These are phyloP conservation scores for Blastobotrys persicus DNA, from an alignment of 1,139 yeast species.

Conservation along the genomic window DNA sequence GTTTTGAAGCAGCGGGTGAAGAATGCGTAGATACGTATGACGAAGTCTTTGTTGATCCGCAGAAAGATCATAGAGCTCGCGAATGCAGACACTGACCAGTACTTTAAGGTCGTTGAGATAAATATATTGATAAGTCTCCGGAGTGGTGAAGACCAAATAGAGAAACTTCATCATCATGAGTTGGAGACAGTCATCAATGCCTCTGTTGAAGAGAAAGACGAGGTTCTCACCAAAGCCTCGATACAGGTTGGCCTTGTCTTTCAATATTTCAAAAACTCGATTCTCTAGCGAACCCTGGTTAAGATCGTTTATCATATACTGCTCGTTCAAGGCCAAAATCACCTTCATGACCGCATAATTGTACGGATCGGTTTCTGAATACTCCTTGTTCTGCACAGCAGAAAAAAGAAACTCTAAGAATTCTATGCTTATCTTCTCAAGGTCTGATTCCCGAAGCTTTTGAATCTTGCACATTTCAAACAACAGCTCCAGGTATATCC, in stretches of 20 bases:
- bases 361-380: slow-evolving; percentile 56
- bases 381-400: slow-evolving; percentile 49
- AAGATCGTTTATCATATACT: slow-evolving; percentile 65
- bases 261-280: slow-evolving; percentile 33
- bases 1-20: slow-evolving; percentile 66
- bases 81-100: slow-evolving; percentile 75
- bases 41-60: slow-evolving; percentile 62
- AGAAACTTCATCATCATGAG: slow-evolving; percentile 76
- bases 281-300: slow-evolving; percentile 26
- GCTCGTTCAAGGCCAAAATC: slow-evolving; percentile 77
- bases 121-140: slow-evolving; percentile 61
- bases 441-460: slow-evolving; percentile 44
- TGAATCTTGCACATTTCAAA: slow-evolving; percentile 53
- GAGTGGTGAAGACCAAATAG: slow-evolving; percentile 69
- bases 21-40: slow-evolving; percentile 72
- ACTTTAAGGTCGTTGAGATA: slow-evolving; percentile 86
- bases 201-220: slow-evolving; percentile 70
- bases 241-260: slow-evolving; percentile 34
- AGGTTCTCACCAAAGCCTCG: slow-evolving; percentile 54
- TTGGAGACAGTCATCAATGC: slow-evolving; percentile 67
- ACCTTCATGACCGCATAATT: slow-evolving; percentile 73
- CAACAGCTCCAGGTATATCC: slow-evolving; percentile 51
- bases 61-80: slow-evolving; percentile 71
- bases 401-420: slow-evolving; percentile 56
- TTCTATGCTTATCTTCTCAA: slow-evolving; percentile 49